Base-by-base conservation (phyloP, 768 basidiomycete genomes). In the Panus rudis region DNA sequence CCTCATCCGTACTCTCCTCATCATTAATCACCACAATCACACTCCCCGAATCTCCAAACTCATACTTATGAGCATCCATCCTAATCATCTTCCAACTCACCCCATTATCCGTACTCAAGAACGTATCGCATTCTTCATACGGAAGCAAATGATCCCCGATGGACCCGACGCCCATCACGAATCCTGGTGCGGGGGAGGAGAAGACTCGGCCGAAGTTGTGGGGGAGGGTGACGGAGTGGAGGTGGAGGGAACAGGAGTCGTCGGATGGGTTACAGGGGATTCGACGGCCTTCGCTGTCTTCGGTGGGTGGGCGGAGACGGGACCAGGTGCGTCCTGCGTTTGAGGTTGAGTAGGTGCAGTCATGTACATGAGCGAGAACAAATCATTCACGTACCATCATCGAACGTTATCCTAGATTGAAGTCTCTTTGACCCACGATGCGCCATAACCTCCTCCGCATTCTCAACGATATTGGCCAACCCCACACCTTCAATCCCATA, bases 191-290 rank as follows among this genome's bases (percentile, higher is more conserved):
- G 4, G 90, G 84, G 0, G 92, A 92, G 2, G 92, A 94, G 65
- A 98, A 98, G 23, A 97, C 75, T 14, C 89, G 83, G 0, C 96
- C 94, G 55, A 83, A 88, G 63, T 97, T 99, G 65, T 94, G 94
- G 1, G 90, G 84, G 6, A 76, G 70, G 0, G 93, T 93, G 19
- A 98, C 91, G 5, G 93, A 96, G 62, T 96, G 84, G 11, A 99
- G 66, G 59, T 99, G 93, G 0, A 98, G 71, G 0, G 89, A 81
- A 61, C 94, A 99, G 1, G 78, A 73, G 6, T 50, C 45, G 48
- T 88, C 73, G 3, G 62, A 57, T 1, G 75, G 50, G 51, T 87
- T 68, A 57, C 93, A 97, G 0, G 59, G 37, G 46, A 85, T 71
- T n/a, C 68, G 62, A 17, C 77, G 66, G 11, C 83, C 85, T 2